Evolutionary conservation across 2,329 filamentous ascomycete species (phyloP), one percentile per base, ranked within the genome.

Genomic region (Saccharata proteae): DNA sequence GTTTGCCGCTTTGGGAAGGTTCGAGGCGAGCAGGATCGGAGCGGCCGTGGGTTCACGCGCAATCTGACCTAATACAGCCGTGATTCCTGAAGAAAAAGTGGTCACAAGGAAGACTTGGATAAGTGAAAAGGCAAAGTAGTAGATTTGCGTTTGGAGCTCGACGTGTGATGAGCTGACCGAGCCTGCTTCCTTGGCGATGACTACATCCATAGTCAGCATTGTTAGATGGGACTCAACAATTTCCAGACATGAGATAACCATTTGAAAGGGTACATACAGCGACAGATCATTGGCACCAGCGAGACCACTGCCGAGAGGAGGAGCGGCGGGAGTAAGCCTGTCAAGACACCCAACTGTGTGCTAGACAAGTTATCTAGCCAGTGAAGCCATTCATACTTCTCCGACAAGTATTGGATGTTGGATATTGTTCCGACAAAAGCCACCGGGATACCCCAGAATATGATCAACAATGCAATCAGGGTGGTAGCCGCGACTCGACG

Each of bases 401-500:
- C 31, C 4, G 54, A 53, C n/a, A 63, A 45, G 29, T 57, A 56
- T 42, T 58, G 55, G 46, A 64, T 51, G 40, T 64, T 60, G 20
- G 59, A 59, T 24, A 64, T 48, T 11, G 51, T 35, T 48, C 59
- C 61, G 29, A 62, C 55, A 26, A 62, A 49, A 7, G 57, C 55
- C 6, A 62, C 59, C 18, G 61, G 61, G 16, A 65, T 44, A 4
- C 59, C 54, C 44, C 54, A 64, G 48, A 64, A 65, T 26, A 65
- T 51, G 13, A 61, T 57, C 41, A 61, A 47, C 9, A 53, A 49
- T 21, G 45, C 41, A 32, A 63, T 48, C 37, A 62, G 52, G 5
- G 48, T 47, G 3, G 55, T 59, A 13, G 51, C 51, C n/a, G 46
- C 31, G 4, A 47, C 32, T 38, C 48, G 55, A 21, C 51, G 39